phyloP scores from a whole-genome alignment of 352 stramenopile genomes.

The Phytophthora quininea region DNA sequence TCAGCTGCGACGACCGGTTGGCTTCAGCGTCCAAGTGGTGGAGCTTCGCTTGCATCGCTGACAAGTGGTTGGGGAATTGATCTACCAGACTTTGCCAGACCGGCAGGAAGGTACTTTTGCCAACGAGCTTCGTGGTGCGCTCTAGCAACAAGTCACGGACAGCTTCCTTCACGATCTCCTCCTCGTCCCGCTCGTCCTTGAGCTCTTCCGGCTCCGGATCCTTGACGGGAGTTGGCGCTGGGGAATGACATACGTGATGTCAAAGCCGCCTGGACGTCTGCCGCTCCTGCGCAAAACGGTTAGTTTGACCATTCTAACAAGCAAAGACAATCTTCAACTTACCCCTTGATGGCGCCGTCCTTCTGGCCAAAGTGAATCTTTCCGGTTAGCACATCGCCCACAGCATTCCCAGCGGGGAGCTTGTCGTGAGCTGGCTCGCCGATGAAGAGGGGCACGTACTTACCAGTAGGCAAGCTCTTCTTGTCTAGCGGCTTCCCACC shows the following conservation, averaged over 20 bases:
- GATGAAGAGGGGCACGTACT: constrained; percentile 75
- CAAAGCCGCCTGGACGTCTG: constrained; percentile 68
- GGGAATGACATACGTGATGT: constrained; percentile 80
- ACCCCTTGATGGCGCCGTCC: constrained; percentile 65
- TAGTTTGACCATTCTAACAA: constrained; percentile 9
- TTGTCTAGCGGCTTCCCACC: constrained; percentile 62
- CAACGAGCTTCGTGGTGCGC: constrained; percentile 67
- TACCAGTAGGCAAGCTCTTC: constrained; percentile 52
- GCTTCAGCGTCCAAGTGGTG: constrained; percentile 78
- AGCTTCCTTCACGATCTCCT: constrained; percentile 68
- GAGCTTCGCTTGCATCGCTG: constrained; percentile 65
- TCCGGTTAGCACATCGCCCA: constrained; percentile 71
- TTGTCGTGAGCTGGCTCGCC: constrained; percentile 78
- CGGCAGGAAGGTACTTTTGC: constrained; percentile 67
- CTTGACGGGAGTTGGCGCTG: constrained; percentile 58
- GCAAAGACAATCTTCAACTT: constrained; percentile 8
- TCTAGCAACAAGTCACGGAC: constrained; percentile 76
- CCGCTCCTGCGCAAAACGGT: constrained; percentile 41
- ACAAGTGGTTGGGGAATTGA: constrained; percentile 67
- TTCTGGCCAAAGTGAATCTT: constrained; percentile 82
- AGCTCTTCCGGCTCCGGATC: constrained; percentile 67
- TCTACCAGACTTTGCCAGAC: constrained; percentile 55
- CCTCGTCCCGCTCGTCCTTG: constrained; percentile 74
- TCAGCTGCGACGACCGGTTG: constrained; percentile 46
- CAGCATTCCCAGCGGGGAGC: constrained; percentile 52